Conservation (phyloP, 441 rosid genomes). For the Euphorbia schlechtendalii region DNA sequence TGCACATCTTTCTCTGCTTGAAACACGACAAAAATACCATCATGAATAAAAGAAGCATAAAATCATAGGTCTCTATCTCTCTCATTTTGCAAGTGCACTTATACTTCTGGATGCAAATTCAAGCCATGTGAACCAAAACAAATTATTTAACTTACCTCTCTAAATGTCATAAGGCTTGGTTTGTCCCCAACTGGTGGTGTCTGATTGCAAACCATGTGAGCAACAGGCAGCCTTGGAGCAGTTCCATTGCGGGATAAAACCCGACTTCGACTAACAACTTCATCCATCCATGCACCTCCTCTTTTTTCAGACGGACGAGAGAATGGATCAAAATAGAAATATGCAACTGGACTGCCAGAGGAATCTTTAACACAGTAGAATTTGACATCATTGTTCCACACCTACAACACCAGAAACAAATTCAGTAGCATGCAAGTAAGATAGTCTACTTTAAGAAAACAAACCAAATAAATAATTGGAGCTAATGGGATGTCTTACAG, state of each 20-base stretch:
- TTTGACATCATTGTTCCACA: constrained; percentile 80
- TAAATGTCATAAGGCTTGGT: constrained; percentile 96
- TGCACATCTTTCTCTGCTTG: no score
- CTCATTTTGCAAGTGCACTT: not conserved
- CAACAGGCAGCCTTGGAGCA: constrained; percentile 70
- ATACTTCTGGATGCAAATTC: not conserved
- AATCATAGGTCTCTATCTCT: no score
- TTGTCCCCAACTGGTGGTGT: constrained; percentile 92
- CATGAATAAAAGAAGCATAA: no score
- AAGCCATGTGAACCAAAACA: not conserved
- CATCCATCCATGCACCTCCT: constrained; percentile 97
- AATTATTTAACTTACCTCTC: constrained; percentile 46
- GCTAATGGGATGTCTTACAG: constrained; percentile 40
- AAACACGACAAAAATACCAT: no score
- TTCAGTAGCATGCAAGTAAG: constrained; percentile 9
- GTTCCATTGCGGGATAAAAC: constrained; percentile 64
- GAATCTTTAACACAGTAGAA: constrained; percentile 75
- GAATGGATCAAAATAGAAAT: constrained; percentile 93
- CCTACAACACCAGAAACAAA: constrained; percentile 38
- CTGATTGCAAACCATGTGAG: constrained; percentile 96
- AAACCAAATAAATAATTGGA: constrained; percentile 12
- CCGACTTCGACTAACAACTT: constrained; percentile 72
- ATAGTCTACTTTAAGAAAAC: constrained; percentile 13
- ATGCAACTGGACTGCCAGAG: constrained; percentile 66
- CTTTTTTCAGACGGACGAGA: constrained; percentile 89